Percentiles rank a stretch among this genome's conserved stretches.
Evolutionary conservation across 768 basidiomycete species (phyloP).

Genomic region (Naganishia kalamii): DNA sequence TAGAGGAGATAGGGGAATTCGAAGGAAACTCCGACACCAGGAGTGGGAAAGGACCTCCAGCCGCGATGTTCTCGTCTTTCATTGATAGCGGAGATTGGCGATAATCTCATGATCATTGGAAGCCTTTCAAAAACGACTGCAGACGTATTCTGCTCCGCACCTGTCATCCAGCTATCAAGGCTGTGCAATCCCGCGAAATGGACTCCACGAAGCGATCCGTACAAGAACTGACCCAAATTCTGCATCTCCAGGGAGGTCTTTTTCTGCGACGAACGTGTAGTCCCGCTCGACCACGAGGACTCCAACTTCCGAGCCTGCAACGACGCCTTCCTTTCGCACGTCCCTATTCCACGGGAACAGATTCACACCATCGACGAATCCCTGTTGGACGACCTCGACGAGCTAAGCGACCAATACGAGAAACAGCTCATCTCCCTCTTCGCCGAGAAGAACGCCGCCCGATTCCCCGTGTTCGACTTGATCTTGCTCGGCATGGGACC

Average conservation of each 20-base stretch:
- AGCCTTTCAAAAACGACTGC: too few species aligned
- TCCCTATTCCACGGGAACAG: slow-evolving; percentile 67
- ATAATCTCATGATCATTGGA: too few species aligned
- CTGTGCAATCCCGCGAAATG: too few species aligned
- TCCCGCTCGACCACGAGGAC: slow-evolving; percentile 84
- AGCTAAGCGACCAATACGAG: slow-evolving; percentile 51
- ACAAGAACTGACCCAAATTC: neutral
- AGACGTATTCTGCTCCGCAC: too few species aligned
- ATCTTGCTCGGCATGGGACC: slow-evolving; percentile 94
- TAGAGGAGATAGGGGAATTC: too few species aligned
- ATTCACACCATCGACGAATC: slow-evolving; percentile 74
- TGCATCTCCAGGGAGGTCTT: slow-evolving; percentile 76
- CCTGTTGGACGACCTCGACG: slow-evolving; percentile 54
- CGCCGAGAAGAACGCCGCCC: slow-evolving; percentile 83
- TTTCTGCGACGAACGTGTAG: slow-evolving; percentile 92
- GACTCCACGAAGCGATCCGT: neutral
- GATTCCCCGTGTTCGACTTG: slow-evolving; percentile 96
- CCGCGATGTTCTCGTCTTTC: too few species aligned
- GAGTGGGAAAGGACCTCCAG: too few species aligned
- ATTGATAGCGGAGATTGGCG: too few species aligned
- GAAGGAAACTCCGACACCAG: too few species aligned
- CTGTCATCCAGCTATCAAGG: too few species aligned
- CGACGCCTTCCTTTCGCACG: slow-evolving; percentile 68
- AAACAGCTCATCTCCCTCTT: slow-evolving; percentile 76
- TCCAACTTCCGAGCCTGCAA: slow-evolving; percentile 80